Percentiles rank a stretch among this genome's conserved stretches.
Evolutionary conservation across 2,329 filamentous ascomycete species (phyloP).

Genomic region (Ophiostoma fasciatum): DNA sequence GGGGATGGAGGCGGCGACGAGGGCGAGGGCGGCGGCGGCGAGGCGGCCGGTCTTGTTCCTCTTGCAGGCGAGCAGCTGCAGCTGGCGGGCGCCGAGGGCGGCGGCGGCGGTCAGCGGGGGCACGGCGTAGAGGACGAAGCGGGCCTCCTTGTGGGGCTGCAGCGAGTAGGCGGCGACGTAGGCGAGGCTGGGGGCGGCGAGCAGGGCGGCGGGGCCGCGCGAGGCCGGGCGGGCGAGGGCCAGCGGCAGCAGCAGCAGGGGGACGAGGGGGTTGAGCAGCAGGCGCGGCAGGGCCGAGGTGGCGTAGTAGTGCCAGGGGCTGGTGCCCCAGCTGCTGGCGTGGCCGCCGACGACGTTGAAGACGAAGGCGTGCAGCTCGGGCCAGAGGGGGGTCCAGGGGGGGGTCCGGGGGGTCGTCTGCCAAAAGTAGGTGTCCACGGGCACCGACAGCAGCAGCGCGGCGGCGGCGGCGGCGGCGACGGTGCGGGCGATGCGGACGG

Average conservation of each 20-base stretch:
- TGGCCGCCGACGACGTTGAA: conserved; percentile 81
- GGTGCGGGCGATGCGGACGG: conserved; percentile 32
- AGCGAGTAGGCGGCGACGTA: conserved; percentile 73
- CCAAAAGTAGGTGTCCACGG: conserved; percentile 90
- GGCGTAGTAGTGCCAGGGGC: conserved; percentile 79
- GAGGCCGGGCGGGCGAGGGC: conserved; percentile 35
- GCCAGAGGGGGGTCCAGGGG: conserved; percentile 65
- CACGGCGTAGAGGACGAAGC: conserved; percentile 82
- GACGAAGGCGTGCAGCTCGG: conserved; percentile 76
- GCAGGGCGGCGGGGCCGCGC: conserved; percentile 24
- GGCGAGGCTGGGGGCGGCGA: conserved; percentile 51
- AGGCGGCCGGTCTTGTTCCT: not conserved
- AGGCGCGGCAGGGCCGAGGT: conserved; percentile 66
- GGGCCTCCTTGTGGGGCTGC: conserved; percentile 90
- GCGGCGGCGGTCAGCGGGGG: conserved; percentile 68
- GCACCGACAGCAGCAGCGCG: conserved; percentile 54
- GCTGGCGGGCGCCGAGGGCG: conserved; percentile 55
- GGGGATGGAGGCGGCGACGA: conserved; percentile 46
- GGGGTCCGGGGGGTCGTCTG: no score
- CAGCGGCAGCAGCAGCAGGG: conserved; percentile 37
- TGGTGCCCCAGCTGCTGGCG: conserved; percentile 75
- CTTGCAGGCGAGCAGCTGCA: conserved; percentile 41
- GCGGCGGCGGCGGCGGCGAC: conserved; percentile 50
- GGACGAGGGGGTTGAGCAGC: conserved; percentile 59
- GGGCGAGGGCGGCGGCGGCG: conserved; percentile 28